Evolutionary conservation across 2,329 filamentous ascomycete species (phyloP).

Genomic region (Aureobasidium mangrovei): DNA sequence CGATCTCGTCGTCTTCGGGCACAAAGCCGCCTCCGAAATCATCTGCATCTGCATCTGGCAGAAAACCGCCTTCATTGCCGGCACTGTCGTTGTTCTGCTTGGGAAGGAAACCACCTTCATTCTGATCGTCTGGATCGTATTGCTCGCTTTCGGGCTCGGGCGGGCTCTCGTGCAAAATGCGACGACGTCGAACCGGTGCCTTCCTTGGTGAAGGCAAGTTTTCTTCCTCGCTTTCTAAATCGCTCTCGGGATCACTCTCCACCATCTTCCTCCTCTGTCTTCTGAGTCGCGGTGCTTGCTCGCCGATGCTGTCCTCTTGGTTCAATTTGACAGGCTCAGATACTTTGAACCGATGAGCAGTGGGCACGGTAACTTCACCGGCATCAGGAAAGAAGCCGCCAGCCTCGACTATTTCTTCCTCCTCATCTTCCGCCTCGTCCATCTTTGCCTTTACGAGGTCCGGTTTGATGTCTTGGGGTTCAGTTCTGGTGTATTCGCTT

Average conservation of each 20-base stretch:
- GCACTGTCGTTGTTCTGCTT: background rate
- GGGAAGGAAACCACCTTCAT: background rate
- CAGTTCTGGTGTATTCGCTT: constrained; percentile 6
- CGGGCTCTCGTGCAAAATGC: constrained; percentile 3
- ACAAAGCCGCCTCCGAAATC: constrained; percentile 19
- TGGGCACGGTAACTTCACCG: constrained; percentile 35
- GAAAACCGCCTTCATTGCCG: background rate
- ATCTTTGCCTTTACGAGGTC: constrained; percentile 17
- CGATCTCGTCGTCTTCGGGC: constrained; percentile 20
- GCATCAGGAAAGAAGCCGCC: constrained; percentile 40
- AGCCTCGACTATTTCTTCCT: constrained; percentile 16
- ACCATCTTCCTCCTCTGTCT: constrained; percentile 1
- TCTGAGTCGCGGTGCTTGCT: constrained; percentile 11
- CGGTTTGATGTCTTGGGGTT: constrained; percentile 4
- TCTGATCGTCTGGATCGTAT: background rate
- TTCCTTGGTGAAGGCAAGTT: constrained; percentile 1
- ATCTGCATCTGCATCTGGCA: constrained; percentile 2
- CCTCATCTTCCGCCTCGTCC: constrained; percentile 17
- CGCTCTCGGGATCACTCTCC: constrained; percentile 11
- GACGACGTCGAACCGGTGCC: constrained; percentile 1
- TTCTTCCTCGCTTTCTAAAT: constrained; percentile 9
- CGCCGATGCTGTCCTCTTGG: constrained; percentile 13
- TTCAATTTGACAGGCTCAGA: background rate
- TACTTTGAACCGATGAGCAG: constrained; percentile 16
- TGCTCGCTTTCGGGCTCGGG: background rate